Conservation (phyloP, 306 rosid species). For the Cicer judaicum region DNA sequence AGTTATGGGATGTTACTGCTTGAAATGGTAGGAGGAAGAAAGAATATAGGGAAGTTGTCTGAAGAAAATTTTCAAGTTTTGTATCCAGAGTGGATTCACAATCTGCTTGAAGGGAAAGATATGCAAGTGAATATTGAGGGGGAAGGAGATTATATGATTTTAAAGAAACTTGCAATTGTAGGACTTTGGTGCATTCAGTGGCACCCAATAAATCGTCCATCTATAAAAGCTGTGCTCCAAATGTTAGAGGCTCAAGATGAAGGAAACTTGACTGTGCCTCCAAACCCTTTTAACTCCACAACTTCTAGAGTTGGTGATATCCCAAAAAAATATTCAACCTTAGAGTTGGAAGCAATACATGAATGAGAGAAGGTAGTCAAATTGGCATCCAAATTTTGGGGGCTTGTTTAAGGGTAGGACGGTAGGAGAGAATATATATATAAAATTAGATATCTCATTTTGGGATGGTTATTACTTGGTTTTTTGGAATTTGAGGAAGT, state of each 20-base stretch:
- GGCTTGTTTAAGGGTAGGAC: no score
- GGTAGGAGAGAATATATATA: no score
- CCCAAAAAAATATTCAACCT: neutral
- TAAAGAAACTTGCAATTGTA: neutral
- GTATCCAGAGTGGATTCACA: conserved; percentile 27
- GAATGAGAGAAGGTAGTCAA: neutral
- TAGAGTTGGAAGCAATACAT: conserved; percentile 2
- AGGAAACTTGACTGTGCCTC: neutral
- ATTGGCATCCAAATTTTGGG: no score
- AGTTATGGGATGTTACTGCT: conserved; percentile 9
- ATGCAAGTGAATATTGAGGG: neutral
- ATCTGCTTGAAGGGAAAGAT: neutral
- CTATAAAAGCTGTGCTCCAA: neutral
- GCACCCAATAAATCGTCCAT: neutral
- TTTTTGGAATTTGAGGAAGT: no score
- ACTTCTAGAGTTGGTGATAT: neutral
- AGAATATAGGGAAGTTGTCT: neutral
- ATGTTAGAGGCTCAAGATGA: neutral
- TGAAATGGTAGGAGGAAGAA: conserved; percentile 20
- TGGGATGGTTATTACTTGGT: no score
- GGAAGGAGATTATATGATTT: neutral
- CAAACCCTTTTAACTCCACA: neutral
- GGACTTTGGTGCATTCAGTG: conserved; percentile 14
- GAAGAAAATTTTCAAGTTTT: conserved; percentile 1
- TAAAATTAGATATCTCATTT: no score